Base-by-base conservation (phyloP, 768 basidiomycete species). In the Termitomyces sp. region DNA sequence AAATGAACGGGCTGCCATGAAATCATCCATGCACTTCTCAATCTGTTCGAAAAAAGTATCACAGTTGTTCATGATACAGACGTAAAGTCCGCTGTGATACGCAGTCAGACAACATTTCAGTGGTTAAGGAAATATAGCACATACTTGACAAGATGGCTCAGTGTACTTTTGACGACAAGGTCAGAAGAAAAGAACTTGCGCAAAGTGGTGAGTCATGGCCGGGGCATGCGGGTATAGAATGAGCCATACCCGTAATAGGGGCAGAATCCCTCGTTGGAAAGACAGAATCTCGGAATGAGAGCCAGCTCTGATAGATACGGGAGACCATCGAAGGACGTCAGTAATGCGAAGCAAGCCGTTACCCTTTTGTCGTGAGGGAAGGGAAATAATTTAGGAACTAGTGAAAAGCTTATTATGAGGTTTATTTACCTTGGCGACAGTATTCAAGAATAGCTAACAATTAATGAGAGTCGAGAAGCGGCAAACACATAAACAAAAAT, bases 141-240 rank as follows among this genome's bases (percentile, higher is more conserved):
- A 52, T 66, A 84, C 85, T 87, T 86, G 42, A 80, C 76, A 37
- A 74, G 69, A 44, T 78, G 77, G 18, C 68, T 73, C 27, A 84
- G 61, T 1, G 81, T 85, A 60, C 81, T 84, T 67, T 83, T 83
- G 41, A 86, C 65, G 7, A 88, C 78, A 50, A 80, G 78, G 20
- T 83, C 80, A 9, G 86, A 86, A 0, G 86, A 77, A 42, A 84
- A 68, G 66, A 85, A 86, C 84, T 87, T 41, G 47, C 24, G 4
- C 18, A 12, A 22, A 16, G 8, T 42, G 9, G 45, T 57, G 33
- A 56, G 51, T 22, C 7, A 44, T n/a, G 6, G n/a, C 12, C 31
- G 33, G 18, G 3, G 34, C 8, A 22, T 8, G 33, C 2, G 9
- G 46, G 24, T 33, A 15, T 6, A 5, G 9, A 45, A 42, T n/a